Evolutionary conservation across 768 basidiomycete genomes (phyloP), one percentile per base, ranked within the genome.

Genomic region (Tricholoma matsutake): DNA sequence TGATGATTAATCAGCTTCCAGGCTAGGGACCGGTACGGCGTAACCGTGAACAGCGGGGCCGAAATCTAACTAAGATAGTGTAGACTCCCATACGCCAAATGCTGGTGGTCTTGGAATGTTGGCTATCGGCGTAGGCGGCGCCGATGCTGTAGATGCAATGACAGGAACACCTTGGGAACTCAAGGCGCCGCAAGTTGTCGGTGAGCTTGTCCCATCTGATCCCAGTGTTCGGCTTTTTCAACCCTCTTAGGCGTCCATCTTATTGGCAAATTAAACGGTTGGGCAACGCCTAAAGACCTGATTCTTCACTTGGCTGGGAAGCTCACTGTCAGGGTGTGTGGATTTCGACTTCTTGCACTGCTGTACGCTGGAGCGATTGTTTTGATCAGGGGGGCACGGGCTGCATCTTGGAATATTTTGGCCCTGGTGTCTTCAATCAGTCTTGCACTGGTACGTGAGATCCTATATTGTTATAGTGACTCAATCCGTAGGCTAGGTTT

Each of bases 101-200:
- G 97, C 97, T 56, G 95, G 96, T 58, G 97, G 97, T 29, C 84
- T 99, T 55, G 96, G 97, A 10, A 84, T 95, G 81, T 83, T 99
- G 62, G 97, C 97, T 4, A 97, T 98, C 57, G 97, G 97, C 56
- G 96, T 99, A n/a, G 97, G 97, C 62, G 97, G 97, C 58, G 97
- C 96, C 34, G 97, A 99, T 70, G 94, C 94, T 22, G 96, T 98
- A 18, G 97, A 99, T 73, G 96, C 95, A 8, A 90, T 99, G 87
- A 98, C 96, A 2, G 94, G 91, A 54, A 98, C 95, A 10, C 95
- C 96, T 45, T 99, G 97, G 97, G 96, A 98, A 74, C 78, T 98
- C 56, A 97, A 96, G 74, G 93, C 93, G 18, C 94, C 94, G 10
- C 81, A 88, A 63, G 81, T 97, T 29, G 81, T 91, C 54, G 92